A percentile compares a stretch with the other conserved stretches of the same genome.
phyloP scores from a whole-genome alignment of 495 filamentous ascomycete genomes.

The Lentithecium fluviatile region DNA sequence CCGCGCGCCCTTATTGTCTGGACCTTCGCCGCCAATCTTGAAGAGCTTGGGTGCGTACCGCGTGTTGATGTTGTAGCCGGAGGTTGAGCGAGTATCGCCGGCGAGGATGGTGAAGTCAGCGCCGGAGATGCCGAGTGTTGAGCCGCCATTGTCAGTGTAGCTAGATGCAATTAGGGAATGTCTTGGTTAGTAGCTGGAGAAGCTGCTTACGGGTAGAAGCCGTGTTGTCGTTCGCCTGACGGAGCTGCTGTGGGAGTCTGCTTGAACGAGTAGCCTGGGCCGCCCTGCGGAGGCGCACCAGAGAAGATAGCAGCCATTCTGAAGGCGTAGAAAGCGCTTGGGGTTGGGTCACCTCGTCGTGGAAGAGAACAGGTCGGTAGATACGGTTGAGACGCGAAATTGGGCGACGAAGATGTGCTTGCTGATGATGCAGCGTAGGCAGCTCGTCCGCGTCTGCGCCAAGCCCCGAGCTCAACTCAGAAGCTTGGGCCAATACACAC shows the following conservation, averaged over 20 bases:
- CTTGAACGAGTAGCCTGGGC: slow-evolving; percentile 61
- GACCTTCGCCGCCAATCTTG: slow-evolving; percentile 87
- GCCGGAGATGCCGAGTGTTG: slow-evolving; percentile 91
- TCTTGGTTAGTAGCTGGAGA: slow-evolving; percentile 17
- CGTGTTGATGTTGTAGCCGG: slow-evolving; percentile 98
- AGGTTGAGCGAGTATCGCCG: slow-evolving; percentile 90
- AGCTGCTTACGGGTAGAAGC: slow-evolving; percentile 82
- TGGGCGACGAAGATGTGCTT: neutral
- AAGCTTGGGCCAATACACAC: neutral
- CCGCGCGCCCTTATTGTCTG: slow-evolving; percentile 75
- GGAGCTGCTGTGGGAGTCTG: slow-evolving; percentile 43
- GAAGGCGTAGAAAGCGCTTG: neutral
- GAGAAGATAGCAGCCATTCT: slow-evolving; percentile 45
- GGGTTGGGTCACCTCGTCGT: neutral
- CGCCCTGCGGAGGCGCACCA: slow-evolving; percentile 36
- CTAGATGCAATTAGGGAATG: slow-evolving; percentile 49
- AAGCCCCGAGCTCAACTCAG: neutral
- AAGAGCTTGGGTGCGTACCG: slow-evolving; percentile 92
- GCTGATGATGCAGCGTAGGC: neutral
- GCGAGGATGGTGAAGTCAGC: slow-evolving; percentile 92
- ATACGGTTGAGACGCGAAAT: neutral
- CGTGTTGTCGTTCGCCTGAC: slow-evolving; percentile 64
- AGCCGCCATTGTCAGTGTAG: slow-evolving; percentile 97
- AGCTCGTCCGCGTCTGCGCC: neutral
- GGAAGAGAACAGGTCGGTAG: neutral